Percentiles rank a stretch among this genome's conserved stretches.
Conservation (phyloP, 495 filamentous ascomycete species). For the Sabuloglossum arenarium region DNA sequence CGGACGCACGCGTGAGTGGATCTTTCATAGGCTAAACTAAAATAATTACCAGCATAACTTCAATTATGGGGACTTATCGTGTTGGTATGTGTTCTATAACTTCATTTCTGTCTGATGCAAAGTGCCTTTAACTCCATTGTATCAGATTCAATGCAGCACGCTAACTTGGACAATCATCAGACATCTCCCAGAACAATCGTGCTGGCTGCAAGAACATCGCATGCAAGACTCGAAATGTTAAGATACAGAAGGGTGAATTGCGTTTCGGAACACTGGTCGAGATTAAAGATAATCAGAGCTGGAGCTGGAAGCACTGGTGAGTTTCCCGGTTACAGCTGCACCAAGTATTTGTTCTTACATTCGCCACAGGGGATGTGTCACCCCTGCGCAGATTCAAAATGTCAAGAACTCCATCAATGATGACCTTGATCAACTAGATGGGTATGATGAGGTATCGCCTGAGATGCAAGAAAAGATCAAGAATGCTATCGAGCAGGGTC, state of each 20-base stretch:
- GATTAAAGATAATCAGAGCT: slow-evolving; percentile 27
- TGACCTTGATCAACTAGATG: slow-evolving; percentile 34
- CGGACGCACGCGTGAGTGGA: neutral
- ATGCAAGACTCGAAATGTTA: slow-evolving; percentile 40
- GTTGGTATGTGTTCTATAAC: neutral
- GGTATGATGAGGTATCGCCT: slow-evolving; percentile 45
- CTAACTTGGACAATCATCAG: slow-evolving; percentile 19
- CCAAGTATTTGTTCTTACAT: slow-evolving; percentile 6
- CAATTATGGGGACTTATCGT: slow-evolving; percentile 4
- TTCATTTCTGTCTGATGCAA: neutral
- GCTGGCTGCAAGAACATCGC: slow-evolving; percentile 45
- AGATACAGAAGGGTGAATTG: slow-evolving; percentile 59
- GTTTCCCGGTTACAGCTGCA: slow-evolving; percentile 7
- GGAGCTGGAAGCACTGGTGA: slow-evolving; percentile 64
- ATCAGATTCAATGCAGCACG: neutral
- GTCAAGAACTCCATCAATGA: slow-evolving; percentile 26
- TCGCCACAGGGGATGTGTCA: slow-evolving; percentile 52
- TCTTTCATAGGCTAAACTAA: neutral
- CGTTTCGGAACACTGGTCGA: slow-evolving; percentile 49
- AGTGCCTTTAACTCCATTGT: neutral
- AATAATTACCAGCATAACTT: neutral
- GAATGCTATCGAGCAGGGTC: slow-evolving; percentile 41
- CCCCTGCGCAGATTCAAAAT: slow-evolving; percentile 37
- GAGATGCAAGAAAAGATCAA: slow-evolving; percentile 41
- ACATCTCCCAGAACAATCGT: slow-evolving; percentile 34